phyloP scores from a whole-genome alignment of 345 rosid species.

The Firmiana major region DNA sequence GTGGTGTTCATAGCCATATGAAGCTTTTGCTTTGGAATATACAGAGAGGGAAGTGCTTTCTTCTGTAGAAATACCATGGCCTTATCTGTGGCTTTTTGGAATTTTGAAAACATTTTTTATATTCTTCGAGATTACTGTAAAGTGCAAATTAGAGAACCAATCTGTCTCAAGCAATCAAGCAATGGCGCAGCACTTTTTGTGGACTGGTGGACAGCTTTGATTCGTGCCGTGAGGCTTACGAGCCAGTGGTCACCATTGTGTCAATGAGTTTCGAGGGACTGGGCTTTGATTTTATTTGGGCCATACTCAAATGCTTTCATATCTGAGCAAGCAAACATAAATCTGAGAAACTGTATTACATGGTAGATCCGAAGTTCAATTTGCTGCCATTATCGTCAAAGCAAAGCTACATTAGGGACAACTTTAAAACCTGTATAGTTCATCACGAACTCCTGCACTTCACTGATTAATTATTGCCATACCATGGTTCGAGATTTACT shows the following conservation, averaged over 20 bases:
- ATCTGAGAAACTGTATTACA: no score
- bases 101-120: constrained; percentile 41
- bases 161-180: not conserved
- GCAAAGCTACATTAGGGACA: no score
- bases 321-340: no score
- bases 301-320: no score
- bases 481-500: no score
- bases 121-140: not conserved
- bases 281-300: not conserved
- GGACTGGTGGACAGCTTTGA: not conserved
- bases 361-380: no score
- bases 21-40: constrained; percentile 25
- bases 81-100: constrained; percentile 48
- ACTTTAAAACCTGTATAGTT: no score
- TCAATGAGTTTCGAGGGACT: not conserved
- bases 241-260: not conserved
- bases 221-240: not conserved
- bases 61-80: constrained; percentile 27
- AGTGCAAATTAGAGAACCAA: not conserved
- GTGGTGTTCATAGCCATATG: constrained; percentile 39
- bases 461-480: no score
- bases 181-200: not conserved
- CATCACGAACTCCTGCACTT: no score
- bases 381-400: no score
- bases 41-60: constrained; percentile 5